Conservation (phyloP, 2,329 filamentous ascomycete species). For the Emmonsiellopsis sp. region DNA sequence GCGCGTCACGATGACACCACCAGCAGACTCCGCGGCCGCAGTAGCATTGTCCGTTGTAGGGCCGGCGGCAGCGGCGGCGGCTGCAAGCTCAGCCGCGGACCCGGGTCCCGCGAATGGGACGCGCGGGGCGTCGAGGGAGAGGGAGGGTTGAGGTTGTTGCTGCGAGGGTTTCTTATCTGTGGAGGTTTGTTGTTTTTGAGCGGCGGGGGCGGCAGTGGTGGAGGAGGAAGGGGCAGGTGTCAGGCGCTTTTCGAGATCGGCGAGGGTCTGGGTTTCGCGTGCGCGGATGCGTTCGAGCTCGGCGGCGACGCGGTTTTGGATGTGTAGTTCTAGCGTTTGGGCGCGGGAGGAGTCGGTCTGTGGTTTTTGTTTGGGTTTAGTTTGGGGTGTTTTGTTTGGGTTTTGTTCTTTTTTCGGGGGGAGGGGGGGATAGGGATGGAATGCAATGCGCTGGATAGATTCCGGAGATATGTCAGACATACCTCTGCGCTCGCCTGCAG, state of each 20-base stretch:
- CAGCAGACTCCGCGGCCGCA: conserved; percentile 5
- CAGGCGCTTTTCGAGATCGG: conserved; percentile 55
- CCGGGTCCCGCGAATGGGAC: conserved; percentile 35
- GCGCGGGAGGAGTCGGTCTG: conserved; percentile 84
- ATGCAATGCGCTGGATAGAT: conserved; percentile 3
- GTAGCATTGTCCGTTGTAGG: conserved; percentile 10
- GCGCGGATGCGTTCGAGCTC: conserved; percentile 75
- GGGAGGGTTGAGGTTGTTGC: conserved; percentile 14
- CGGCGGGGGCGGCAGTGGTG: conserved; percentile 9
- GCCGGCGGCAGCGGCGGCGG: conserved; percentile 9
- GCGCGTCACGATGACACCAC: conserved; percentile 12
- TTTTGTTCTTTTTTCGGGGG: conserved; percentile 1
- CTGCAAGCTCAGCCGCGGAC: conserved; percentile 10
- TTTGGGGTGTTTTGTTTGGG: conserved; percentile 3
- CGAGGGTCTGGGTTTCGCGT: conserved; percentile 60
- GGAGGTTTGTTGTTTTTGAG: conserved; percentile 14
- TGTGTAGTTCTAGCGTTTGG: conserved; percentile 73
- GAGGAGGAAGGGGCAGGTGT: conserved; percentile 17
- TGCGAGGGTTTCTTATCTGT: conserved; percentile 11
- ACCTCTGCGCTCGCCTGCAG: conserved; percentile 83
- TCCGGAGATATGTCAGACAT: conserved; percentile 21
- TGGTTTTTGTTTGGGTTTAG: neutral
- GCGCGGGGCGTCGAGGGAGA: conserved; percentile 31
- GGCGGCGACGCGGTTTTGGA: conserved; percentile 75
- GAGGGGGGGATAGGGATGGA: neutral